Evolutionary conservation across 2,329 filamentous ascomycete genomes (phyloP).

Genomic region (Juglanconis juglandina): DNA sequence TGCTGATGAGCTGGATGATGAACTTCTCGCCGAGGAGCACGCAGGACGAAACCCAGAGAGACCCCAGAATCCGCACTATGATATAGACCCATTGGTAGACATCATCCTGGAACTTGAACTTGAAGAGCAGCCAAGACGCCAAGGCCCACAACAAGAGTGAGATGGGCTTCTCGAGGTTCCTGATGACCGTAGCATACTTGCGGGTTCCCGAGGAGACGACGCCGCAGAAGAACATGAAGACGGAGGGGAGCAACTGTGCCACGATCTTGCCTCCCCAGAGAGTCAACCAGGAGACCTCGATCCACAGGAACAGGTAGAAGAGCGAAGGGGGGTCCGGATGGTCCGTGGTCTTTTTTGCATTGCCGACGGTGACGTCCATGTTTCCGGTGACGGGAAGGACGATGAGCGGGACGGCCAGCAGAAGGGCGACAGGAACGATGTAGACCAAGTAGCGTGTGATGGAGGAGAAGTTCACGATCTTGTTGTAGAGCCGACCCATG

Average conservation of each 20-base stretch:
- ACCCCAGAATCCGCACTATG: constrained; percentile 63
- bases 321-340: constrained; percentile 35
- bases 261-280: constrained; percentile 66
- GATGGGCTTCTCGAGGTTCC: constrained; percentile 61
- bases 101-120: constrained; percentile 44
- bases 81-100: constrained; percentile 52
- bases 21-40: constrained; percentile 75
- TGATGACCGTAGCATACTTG: constrained; percentile 66
- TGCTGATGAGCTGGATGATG: constrained; percentile 77
- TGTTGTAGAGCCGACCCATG: constrained; percentile 64
- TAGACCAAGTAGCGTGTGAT: constrained; percentile 67
- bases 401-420: constrained; percentile 61
- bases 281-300: constrained; percentile 64
- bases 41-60: constrained; percentile 64
- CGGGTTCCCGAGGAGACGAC: constrained; percentile 67
- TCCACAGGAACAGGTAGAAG: constrained; percentile 64
- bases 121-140: constrained; percentile 60
- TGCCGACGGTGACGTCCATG: constrained; percentile 35
- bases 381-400: constrained; percentile 47
- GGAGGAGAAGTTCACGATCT: constrained; percentile 60
- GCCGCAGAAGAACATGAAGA: constrained; percentile 68
- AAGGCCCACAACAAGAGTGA: constrained; percentile 69
- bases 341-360: constrained; percentile 16
- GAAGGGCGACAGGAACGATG: constrained; percentile 58
- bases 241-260: constrained; percentile 55